These are phyloP conservation scores for Sisymbrium irio DNA, from an alignment of 345 rosid species.

Conservation along the genomic window DNA sequence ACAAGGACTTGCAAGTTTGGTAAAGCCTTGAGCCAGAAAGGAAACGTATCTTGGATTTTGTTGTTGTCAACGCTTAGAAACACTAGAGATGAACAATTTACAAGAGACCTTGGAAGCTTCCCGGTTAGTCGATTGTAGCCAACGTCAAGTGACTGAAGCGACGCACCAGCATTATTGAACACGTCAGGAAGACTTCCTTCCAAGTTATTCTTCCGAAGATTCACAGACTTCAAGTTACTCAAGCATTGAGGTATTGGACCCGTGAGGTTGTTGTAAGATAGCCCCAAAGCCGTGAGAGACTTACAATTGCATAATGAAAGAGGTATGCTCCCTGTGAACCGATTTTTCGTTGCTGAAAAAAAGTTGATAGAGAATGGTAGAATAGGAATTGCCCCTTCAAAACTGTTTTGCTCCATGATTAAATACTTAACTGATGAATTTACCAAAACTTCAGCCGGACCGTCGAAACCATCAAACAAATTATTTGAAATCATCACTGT, in stretches of 20 bases:
- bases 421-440: neutral
- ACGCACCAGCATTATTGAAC: fast-evolving
- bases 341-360: neutral
- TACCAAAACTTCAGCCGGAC: neutral
- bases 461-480: neutral
- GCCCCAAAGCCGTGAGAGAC: neutral
- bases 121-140: neutral
- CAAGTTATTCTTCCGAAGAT: neutral
- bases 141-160: neutral
- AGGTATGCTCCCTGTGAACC: neutral
- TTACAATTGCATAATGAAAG: neutral
- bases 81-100: neutral
- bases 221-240: neutral
- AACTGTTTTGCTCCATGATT: fast-evolving
- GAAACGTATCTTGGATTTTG: neutral
- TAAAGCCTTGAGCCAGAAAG: slow-evolving; percentile 11
- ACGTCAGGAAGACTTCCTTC: neutral
- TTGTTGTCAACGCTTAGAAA: neutral
- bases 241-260: slow-evolving; percentile 7
- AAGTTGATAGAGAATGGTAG: neutral
- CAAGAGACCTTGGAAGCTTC: slow-evolving; percentile 23
- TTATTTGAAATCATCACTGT: fast-evolving
- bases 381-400: neutral
- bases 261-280: neutral
- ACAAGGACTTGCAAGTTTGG: neutral